Percentiles rank a stretch among this genome's conserved stretches.
phyloP scores from a whole-genome alignment of 2,329 filamentous ascomycete genomes.

The Pseudogymnoascus sp. region DNA sequence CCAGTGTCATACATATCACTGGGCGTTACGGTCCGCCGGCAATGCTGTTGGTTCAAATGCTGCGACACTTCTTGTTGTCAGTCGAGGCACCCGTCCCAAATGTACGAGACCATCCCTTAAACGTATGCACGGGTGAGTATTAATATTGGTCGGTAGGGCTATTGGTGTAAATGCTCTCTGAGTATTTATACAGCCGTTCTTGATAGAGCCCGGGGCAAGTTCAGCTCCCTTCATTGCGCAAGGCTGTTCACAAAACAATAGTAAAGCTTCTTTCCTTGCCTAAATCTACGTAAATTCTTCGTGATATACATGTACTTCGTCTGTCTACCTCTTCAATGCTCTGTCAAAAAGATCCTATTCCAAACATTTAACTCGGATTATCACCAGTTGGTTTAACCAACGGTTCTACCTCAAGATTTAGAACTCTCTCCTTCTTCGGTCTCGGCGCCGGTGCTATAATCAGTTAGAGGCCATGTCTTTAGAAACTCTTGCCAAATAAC shows the following conservation, averaged over 20 bases:
- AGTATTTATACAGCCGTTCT: neutral
- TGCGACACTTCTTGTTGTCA: neutral
- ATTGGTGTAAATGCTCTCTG: neutral
- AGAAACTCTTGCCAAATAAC: neutral
- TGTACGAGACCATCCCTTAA: neutral
- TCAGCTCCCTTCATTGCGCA: neutral
- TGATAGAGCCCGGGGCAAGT: neutral
- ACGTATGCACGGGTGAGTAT: neutral
- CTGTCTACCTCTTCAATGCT: neutral
- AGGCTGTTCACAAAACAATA: neutral
- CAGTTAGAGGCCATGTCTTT: neutral
- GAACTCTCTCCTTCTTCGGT: constrained; percentile 27
- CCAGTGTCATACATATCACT: neutral
- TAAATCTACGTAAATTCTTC: neutral
- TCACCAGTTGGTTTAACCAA: neutral
- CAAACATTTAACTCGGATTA: neutral
- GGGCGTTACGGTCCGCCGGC: neutral
- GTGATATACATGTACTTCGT: neutral
- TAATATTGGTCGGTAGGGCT: too few species aligned
- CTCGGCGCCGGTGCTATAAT: constrained; percentile 27
- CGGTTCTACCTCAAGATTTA: constrained; percentile 29
- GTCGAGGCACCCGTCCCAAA: neutral
- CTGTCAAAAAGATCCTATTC: neutral
- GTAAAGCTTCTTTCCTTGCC: neutral
- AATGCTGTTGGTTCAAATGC: neutral